Evolutionary conservation across 1,139 yeast genomes (phyloP).

Genomic region (Kurtzmaniella quercitrusa): DNA sequence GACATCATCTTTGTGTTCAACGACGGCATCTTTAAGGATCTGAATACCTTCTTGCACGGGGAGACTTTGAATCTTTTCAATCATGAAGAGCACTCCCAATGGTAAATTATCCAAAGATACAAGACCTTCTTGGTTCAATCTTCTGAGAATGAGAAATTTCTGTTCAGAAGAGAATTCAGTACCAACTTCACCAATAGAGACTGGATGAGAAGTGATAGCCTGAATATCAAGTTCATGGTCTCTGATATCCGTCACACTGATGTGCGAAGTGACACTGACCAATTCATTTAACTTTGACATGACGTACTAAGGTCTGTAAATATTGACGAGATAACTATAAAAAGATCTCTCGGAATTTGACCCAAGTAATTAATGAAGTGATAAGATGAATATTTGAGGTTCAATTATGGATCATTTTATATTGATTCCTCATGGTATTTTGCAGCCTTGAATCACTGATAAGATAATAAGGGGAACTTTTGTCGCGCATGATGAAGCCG

Average conservation of each 20-base stretch:
- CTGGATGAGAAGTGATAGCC: slow-evolving; percentile 17
- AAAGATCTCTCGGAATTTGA: background rate
- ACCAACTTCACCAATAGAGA: slow-evolving; percentile 24
- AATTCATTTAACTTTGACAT: background rate
- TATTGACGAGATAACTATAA: background rate
- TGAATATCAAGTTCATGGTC: slow-evolving; percentile 18
- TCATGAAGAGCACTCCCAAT: slow-evolving; percentile 21
- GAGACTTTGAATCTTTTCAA: slow-evolving; percentile 24
- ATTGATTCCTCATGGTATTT: background rate
- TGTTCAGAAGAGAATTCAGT: slow-evolving; percentile 20
- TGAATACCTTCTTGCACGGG: slow-evolving; percentile 18
- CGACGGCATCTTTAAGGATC: slow-evolving; percentile 15
- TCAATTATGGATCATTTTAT: background rate
- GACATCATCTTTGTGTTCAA: slow-evolving; percentile 18
- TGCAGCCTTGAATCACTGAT: background rate
- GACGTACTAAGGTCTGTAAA: background rate
- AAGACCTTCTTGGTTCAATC: slow-evolving; percentile 25
- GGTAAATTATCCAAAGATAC: slow-evolving; percentile 23
- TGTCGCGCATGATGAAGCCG: background rate
- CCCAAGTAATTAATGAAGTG: background rate
- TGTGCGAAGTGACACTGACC: background rate
- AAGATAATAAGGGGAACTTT: background rate
- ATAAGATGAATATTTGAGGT: background rate
- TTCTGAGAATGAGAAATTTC: slow-evolving; percentile 21
- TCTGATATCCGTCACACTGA: background rate